Evolutionary conservation across 768 basidiomycete species (phyloP), one percentile per base, ranked within the genome.

Genomic region (Kwoniella sp.): DNA sequence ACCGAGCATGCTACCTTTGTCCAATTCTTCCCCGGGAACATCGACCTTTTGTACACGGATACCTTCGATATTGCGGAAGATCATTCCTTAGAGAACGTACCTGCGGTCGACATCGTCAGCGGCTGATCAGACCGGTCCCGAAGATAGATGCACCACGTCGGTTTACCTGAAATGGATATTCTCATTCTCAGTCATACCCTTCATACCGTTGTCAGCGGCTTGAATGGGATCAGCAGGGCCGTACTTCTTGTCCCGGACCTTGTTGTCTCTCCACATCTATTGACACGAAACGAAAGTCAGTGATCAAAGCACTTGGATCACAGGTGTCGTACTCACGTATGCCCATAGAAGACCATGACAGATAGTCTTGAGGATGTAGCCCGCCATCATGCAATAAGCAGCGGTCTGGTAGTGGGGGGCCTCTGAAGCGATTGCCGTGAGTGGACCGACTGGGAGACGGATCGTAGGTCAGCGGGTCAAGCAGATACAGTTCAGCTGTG

Each of bases 141-240:
- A 44, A 19, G 17, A 10, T 44, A 4, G 17, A 33, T 33, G 33
- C 33, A 6, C 7, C 33, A 44, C 24, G 24, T 17, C 21, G 2
- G 68, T 69, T 37, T 55, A 74, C 55, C 75, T 64, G 70, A 73
- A 77, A 48, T 74, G 68, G 37, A 59, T 65, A 64, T 75, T 75
- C 47, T 74, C 68, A n/a, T 69, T 68, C 64, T 80, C 80, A 21
- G 76, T 80, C 71, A 70, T 68, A 51, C 74, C 78, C 48, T 68
- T 68, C 77, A 80, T 79, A 63, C 77, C 79, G 55, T 71, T 73
- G 25, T 78, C 78, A 12, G 79, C 79, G 22, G 77, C 68, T 13
- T 58, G 53, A 44, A 71, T 58, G 25, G 69, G 67, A 56, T 79
- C 77, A 26, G 79, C 77, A 5, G 68, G 69, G 4, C 77, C 78